Conservation (phyloP, 2,329 filamentous ascomycete genomes). For the Fusarium lyarnte region DNA sequence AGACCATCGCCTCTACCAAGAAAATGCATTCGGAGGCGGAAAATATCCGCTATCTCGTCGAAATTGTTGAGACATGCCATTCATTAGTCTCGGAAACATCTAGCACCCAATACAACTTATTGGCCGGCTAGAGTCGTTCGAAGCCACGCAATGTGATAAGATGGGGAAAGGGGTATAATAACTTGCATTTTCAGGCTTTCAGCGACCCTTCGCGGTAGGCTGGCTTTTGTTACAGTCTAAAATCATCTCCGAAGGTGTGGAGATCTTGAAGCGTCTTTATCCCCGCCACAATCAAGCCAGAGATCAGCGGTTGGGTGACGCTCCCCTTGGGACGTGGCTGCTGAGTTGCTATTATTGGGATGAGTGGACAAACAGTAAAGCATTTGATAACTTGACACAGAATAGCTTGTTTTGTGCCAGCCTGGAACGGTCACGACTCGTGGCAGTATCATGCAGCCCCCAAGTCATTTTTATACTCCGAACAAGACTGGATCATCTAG, state of each 20-base stretch:
- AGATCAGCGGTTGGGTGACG: conserved; percentile 24
- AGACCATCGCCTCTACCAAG: conserved; percentile 20
- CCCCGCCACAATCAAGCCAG: conserved; percentile 20
- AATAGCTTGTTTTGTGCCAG: conserved; percentile 5
- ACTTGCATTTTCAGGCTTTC: neutral
- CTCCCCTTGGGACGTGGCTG: conserved; percentile 16
- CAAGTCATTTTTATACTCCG: neutral
- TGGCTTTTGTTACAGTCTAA: conserved; percentile 6
- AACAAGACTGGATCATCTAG: conserved; percentile 1
- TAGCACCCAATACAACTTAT: conserved; percentile 5
- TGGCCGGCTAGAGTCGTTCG: conserved; percentile 1
- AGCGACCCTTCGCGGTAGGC: neutral
- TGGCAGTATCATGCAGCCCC: neutral
- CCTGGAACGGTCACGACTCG: conserved; percentile 10
- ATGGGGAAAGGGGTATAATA: conserved; percentile 8
- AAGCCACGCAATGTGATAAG: conserved; percentile 16
- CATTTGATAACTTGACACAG: neutral
- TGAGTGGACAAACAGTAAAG: neutral
- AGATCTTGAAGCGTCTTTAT: conserved; percentile 19
- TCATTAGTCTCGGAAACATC: conserved; percentile 2
- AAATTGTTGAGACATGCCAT: conserved; percentile 16
- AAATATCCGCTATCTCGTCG: neutral
- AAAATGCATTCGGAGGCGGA: conserved; percentile 8
- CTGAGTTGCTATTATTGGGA: conserved; percentile 30
- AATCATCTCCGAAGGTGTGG: conserved; percentile 10